phyloP scores from a whole-genome alignment of 2,329 filamentous ascomycete species.

The Chaetomium olivaceum region DNA sequence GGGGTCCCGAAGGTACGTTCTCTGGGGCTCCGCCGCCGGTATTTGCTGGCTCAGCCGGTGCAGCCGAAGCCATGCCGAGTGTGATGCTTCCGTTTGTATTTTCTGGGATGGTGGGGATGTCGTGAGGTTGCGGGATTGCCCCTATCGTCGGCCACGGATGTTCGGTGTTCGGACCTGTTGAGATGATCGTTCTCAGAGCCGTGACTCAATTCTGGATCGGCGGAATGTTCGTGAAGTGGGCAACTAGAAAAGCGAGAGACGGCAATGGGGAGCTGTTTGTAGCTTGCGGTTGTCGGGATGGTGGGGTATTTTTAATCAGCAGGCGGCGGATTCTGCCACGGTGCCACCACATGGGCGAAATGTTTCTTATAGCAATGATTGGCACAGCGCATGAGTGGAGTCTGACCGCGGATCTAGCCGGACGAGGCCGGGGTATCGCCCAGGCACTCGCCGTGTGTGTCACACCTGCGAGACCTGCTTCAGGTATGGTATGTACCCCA shows the following conservation, averaged over 20 bases:
- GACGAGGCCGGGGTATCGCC: constrained; percentile 10
- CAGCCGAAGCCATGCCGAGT: constrained; percentile 27
- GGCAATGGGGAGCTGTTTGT: not conserved
- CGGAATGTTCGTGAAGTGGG: not conserved
- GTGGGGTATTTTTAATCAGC: constrained; percentile 27
- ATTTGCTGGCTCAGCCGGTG: constrained; percentile 17
- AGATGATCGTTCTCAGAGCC: not conserved
- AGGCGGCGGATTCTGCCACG: constrained; percentile 21
- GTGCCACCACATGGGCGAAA: constrained; percentile 18
- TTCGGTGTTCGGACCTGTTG: not conserved
- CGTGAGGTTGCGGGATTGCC: not conserved
- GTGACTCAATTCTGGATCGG: not conserved
- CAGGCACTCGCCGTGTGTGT: constrained; percentile 22
- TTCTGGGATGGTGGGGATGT: not conserved
- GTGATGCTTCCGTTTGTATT: not conserved
- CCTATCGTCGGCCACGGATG: not conserved
- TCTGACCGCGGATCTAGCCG: constrained; percentile 20
- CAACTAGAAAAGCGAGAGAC: not conserved
- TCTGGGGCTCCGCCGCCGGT: constrained; percentile 12
- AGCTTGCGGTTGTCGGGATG: constrained; percentile 17
- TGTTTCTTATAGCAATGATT: not conserved
- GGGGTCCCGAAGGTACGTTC: constrained; percentile 22
- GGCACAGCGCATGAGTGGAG: not conserved
- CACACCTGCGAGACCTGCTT: not conserved
- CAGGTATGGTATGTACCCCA: not conserved